A percentile compares a stretch with the other conserved stretches of the same genome.
These are phyloP conservation scores for Vararia minispora DNA, from an alignment of 768 basidiomycete genomes.

Conservation along the genomic window DNA sequence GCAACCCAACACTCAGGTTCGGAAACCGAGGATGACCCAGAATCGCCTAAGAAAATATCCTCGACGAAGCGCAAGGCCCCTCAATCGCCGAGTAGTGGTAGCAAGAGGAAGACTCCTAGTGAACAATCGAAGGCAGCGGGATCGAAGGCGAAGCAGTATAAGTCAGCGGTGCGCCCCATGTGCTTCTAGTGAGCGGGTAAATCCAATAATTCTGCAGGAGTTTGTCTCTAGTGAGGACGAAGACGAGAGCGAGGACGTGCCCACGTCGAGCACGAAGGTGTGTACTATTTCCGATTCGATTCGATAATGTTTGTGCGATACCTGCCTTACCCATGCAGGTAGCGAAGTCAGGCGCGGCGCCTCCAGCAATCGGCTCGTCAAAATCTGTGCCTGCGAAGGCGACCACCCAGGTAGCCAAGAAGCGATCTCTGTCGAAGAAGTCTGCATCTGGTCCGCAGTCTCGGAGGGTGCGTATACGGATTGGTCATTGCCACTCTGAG, in stretches of 20 bases:
- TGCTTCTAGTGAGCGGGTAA: neutral
- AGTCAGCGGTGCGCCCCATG: constrained; percentile 6
- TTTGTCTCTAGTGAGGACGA: constrained; percentile 8
- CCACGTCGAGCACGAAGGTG: constrained; percentile 1
- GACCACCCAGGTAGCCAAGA: neutral
- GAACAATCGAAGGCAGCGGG: too few relatives aligned
- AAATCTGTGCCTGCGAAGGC: neutral
- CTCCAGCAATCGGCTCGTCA: neutral
- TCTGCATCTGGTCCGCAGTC: neutral
- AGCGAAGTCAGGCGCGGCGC: neutral
- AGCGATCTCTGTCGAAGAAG: neutral
- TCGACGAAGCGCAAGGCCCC: too few relatives aligned
- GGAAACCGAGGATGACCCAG: too few relatives aligned
- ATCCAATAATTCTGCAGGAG: constrained; percentile 2
- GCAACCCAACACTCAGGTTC: too few relatives aligned
- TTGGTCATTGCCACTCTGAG: neutral
- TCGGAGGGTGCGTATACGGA: too few relatives aligned
- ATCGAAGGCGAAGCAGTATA: constrained; percentile 1
- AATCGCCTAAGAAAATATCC: too few relatives aligned
- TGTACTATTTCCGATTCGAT: too few relatives aligned
- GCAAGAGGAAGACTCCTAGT: too few relatives aligned
- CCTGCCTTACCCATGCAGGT: too few relatives aligned
- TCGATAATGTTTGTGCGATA: too few relatives aligned
- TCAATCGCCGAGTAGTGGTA: too few relatives aligned
- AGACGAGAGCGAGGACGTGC: constrained; percentile 1